Evolutionary conservation across 2,329 filamentous ascomycete species (phyloP).

Genomic region (Trichoderma harzianum): DNA sequence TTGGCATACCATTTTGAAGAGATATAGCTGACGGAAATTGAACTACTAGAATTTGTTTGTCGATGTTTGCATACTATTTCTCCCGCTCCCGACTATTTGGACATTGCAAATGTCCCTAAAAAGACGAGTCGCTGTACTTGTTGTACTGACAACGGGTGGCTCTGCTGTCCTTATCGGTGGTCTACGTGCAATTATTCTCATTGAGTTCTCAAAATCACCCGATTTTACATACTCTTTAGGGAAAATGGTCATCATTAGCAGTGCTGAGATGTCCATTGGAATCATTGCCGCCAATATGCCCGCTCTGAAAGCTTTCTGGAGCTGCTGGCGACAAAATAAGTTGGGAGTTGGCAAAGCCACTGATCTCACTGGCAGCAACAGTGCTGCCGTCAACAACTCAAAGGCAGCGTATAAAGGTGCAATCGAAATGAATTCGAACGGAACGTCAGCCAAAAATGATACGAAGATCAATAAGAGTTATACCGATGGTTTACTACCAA

Average conservation of each 20-base stretch:
- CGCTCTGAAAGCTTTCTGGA: neutral
- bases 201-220: neutral
- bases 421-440: neutral
- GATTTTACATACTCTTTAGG: neutral
- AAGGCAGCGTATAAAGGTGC: neutral
- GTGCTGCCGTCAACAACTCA: neutral
- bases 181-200: neutral
- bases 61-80: neutral
- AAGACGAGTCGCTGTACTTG: neutral
- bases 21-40: neutral
- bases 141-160: neutral
- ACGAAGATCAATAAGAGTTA: too few relatives aligned
- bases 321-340: neutral
- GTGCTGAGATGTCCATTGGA: neutral
- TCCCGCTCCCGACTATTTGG: neutral
- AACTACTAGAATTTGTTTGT: neutral
- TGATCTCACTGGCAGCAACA: neutral
- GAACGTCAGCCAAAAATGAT: neutral
- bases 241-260: neutral
- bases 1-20: neutral
- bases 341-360: neutral
- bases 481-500: neutral
- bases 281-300: neutral
- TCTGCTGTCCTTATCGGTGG: neutral
- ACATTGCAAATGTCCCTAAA: neutral